A percentile compares a stretch with the other conserved stretches of the same genome.
Evolutionary conservation across 1,284 basidiomycete species (phyloP).

Genomic region (Moesziomyces antarcticus): DNA sequence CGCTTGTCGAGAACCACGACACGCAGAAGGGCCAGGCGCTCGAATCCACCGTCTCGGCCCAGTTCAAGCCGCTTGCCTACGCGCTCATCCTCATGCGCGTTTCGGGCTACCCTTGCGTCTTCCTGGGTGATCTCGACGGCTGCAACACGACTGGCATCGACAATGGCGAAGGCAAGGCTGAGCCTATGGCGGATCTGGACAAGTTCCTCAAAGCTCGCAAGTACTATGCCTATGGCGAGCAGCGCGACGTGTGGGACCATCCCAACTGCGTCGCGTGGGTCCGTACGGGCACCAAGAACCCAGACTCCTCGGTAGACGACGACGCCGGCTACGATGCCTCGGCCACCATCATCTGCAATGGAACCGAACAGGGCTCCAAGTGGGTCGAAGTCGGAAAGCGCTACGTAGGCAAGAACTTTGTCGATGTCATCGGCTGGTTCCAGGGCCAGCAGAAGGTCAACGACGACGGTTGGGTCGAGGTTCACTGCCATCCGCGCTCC

Average conservation of each 20-base stretch:
- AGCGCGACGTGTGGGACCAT: conserved; percentile 67
- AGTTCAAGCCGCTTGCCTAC: conserved; percentile 77
- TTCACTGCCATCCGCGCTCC: conserved; percentile 40
- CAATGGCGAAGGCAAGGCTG: conserved; percentile 68
- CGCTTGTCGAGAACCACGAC: conserved; percentile 73
- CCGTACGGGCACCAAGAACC: conserved; percentile 30
- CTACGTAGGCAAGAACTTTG: conserved; percentile 46
- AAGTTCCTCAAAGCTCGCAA: conserved; percentile 72
- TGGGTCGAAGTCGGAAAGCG: conserved; percentile 55
- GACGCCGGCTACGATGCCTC: conserved; percentile 49
- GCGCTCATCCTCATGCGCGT: conserved; percentile 84
- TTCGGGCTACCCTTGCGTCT: conserved; percentile 91
- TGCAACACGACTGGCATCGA: conserved; percentile 51
- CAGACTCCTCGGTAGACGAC: conserved; percentile 1
- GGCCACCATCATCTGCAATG: conserved; percentile 58
- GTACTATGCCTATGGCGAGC: conserved; percentile 72
- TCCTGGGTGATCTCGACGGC: conserved; percentile 86
- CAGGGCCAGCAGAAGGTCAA: conserved; percentile 48
- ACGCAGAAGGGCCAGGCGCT: conserved; percentile 70
- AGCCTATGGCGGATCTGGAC: conserved; percentile 57
- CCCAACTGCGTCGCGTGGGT: conserved; percentile 55
- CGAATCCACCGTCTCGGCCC: conserved; percentile 72
- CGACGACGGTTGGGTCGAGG: conserved; percentile 56
- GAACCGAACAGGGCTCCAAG: conserved; percentile 46
- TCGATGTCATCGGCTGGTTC: conserved; percentile 56